A percentile compares a stretch with the other conserved stretches of the same genome.
Evolutionary conservation across 345 rosid genomes (phyloP).

Genomic region (Sisymbrium altissimum): DNA sequence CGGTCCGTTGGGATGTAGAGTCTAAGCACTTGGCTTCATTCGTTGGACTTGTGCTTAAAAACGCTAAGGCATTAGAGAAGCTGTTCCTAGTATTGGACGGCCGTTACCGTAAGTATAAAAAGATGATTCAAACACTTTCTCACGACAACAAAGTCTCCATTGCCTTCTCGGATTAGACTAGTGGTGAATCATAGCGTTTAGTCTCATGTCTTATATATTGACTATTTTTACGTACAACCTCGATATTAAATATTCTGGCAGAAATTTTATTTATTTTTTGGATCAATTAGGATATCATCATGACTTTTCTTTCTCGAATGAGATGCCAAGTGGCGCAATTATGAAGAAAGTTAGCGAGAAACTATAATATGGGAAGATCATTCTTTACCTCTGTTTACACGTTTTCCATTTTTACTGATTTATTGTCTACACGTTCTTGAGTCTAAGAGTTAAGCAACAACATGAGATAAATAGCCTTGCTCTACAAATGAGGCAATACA

Average conservation of each 20-base stretch:
- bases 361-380: background rate
- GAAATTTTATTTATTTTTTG: background rate
- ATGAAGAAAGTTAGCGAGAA: background rate
- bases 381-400: background rate
- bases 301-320: background rate
- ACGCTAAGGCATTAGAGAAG: too few species aligned
- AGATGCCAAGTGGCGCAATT: background rate
- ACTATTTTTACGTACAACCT: background rate
- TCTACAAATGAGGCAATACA: conserved; percentile 55
- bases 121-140: background rate
- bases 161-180: background rate
- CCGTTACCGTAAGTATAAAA: background rate
- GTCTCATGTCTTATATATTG: background rate
- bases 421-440: background rate
- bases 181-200: background rate
- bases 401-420: background rate
- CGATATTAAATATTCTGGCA: background rate
- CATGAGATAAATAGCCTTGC: conserved; percentile 46
- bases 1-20: too few species aligned
- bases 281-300: background rate
- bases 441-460: background rate
- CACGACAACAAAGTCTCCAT: background rate
- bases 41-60: too few species aligned
- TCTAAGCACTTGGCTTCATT: too few species aligned
- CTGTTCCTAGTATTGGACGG: too few species aligned